Percentiles rank a stretch among this genome's conserved stretches.
These are phyloP conservation scores for Rhodotorula sp. DNA, from an alignment of 1,284 basidiomycete species.

Conservation along the genomic window DNA sequence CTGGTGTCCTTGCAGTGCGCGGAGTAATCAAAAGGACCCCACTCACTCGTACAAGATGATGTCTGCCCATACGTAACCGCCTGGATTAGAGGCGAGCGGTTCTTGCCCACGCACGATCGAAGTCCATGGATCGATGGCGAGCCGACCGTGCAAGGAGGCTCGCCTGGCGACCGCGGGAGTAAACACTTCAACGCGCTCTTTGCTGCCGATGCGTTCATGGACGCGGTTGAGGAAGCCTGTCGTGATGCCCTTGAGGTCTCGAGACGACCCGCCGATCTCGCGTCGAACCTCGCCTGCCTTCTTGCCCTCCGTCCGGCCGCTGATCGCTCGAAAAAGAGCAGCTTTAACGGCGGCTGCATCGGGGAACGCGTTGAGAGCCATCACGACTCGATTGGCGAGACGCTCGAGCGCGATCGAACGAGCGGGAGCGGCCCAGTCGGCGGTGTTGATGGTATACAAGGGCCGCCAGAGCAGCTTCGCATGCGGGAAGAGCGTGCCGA, in stretches of 20 bases:
- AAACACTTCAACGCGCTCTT: conserved; percentile 16
- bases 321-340: neutral
- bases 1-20: too few species aligned
- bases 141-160: neutral
- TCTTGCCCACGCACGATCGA: conserved; percentile 38
- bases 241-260: conserved; percentile 3
- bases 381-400: conserved; percentile 25
- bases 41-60: conserved; percentile 34
- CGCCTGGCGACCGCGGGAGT: neutral
- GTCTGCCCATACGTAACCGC: conserved; percentile 36
- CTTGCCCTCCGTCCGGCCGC: neutral
- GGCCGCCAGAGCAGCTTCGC: conserved; percentile 32
- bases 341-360: conserved; percentile 9
- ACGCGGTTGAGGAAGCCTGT: conserved; percentile 32
- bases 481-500: conserved; percentile 27
- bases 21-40: neutral
- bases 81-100: conserved; percentile 17
- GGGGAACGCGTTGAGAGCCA: conserved; percentile 17
- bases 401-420: conserved; percentile 36
- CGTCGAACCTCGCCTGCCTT: neutral
- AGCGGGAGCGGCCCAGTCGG: conserved; percentile 10
- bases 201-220: conserved; percentile 32
- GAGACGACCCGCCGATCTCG: neutral
- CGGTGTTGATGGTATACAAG: conserved; percentile 27
- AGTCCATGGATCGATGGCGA: neutral